These are phyloP conservation scores for Aspergillus viridinutans DNA, from an alignment of 2,329 filamentous ascomycete species.

Conservation along the genomic window DNA sequence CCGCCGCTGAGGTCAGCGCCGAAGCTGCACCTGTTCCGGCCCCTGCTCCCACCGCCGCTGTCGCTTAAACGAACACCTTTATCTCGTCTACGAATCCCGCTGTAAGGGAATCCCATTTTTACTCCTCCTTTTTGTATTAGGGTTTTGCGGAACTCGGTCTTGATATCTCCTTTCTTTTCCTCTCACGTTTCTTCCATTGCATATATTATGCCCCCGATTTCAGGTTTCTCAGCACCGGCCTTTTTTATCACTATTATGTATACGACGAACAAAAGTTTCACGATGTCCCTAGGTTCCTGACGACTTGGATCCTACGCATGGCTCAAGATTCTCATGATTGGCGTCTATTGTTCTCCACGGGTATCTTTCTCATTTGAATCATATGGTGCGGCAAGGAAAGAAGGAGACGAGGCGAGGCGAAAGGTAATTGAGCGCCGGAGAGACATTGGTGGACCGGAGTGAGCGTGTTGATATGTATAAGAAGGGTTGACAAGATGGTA, in stretches of 20 bases:
- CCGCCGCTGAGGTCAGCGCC: slow-evolving; percentile 37
- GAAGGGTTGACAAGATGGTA: slow-evolving; percentile 23
- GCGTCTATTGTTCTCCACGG: slow-evolving; percentile 39
- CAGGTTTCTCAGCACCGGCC: slow-evolving; percentile 25
- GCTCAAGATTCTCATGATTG: slow-evolving; percentile 38
- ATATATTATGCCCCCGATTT: slow-evolving; percentile 35
- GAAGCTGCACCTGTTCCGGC: slow-evolving; percentile 30
- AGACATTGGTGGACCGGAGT: slow-evolving; percentile 27
- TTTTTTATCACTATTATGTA: slow-evolving; percentile 35
- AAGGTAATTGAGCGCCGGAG: slow-evolving; percentile 25
- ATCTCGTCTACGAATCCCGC: slow-evolving; percentile 12
- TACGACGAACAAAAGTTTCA: slow-evolving; percentile 42
- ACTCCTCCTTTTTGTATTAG: slow-evolving; percentile 26
- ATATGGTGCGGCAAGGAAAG: slow-evolving; percentile 31
- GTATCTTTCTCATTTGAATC: slow-evolving; percentile 32
- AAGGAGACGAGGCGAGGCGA: slow-evolving; percentile 30
- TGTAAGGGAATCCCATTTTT: slow-evolving; percentile 16
- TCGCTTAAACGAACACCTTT: slow-evolving; percentile 34
- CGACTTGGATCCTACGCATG: slow-evolving; percentile 31
- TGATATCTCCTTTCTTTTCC: slow-evolving; percentile 16
- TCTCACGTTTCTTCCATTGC: slow-evolving; percentile 32
- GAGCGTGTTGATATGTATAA: slow-evolving; percentile 23
- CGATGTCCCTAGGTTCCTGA: slow-evolving; percentile 33
- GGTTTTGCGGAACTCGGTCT: slow-evolving; percentile 24
- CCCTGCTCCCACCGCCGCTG: slow-evolving; percentile 41